Percentiles rank a stretch among this genome's conserved stretches.
Evolutionary conservation across 1,284 basidiomycete species (phyloP).

Genomic region (Wallemia hederae): DNA sequence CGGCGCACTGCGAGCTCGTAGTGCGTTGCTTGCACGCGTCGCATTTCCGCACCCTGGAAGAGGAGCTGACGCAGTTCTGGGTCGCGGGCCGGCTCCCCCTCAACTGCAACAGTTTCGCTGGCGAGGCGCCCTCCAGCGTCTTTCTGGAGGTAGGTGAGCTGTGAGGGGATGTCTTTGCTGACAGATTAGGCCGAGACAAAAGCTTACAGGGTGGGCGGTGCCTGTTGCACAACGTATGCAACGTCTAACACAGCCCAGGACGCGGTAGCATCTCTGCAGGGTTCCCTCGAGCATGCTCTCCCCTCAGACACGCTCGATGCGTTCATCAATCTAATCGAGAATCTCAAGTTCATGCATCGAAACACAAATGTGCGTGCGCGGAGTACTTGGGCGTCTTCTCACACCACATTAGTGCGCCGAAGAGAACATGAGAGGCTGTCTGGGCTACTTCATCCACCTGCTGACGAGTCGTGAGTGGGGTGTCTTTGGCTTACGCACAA

Average conservation of each 20-base stretch:
- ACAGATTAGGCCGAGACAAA: background rate
- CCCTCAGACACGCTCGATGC: background rate
- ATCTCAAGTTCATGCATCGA: background rate
- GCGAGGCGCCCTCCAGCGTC: too few relatives aligned
- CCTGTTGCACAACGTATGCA: background rate
- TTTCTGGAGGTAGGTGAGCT: too few relatives aligned
- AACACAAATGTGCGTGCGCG: background rate
- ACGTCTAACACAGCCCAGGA: too few relatives aligned
- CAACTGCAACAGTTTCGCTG: background rate
- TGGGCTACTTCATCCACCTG: background rate
- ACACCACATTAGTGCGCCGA: background rate
- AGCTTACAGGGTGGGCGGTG: background rate
- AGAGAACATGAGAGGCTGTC: background rate
- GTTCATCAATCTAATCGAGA: background rate
- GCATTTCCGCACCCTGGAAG: background rate
- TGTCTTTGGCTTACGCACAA: background rate
- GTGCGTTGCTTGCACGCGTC: background rate
- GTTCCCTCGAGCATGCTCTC: background rate
- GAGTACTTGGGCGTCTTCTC: background rate
- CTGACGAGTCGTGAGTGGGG: background rate
- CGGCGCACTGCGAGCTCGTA: background rate
- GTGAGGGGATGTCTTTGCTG: too few relatives aligned
- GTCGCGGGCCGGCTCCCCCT: background rate
- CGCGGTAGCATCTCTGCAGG: background rate
- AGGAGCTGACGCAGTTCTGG: background rate